These are phyloP conservation scores for Exophiala oligosperma DNA, from an alignment of 2,329 filamentous ascomycete species.

Conservation along the genomic window DNA sequence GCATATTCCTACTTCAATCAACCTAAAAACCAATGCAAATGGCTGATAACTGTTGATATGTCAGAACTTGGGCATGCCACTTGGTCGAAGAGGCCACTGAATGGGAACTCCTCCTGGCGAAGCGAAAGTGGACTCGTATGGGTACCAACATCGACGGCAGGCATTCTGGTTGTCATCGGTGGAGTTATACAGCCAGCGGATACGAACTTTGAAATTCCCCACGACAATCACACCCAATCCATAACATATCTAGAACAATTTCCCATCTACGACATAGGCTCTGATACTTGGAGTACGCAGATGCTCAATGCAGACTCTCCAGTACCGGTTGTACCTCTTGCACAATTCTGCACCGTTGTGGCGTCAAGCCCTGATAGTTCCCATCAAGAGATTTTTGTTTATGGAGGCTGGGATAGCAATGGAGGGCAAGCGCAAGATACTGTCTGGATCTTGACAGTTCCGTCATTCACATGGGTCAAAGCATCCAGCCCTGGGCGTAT, in stretches of 20 bases:
- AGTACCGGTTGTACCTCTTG: slow-evolving; percentile 29
- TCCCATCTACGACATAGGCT: slow-evolving; percentile 38
- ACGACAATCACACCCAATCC: slow-evolving; percentile 4
- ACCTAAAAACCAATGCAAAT: slow-evolving; percentile 45
- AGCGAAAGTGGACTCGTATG: slow-evolving; percentile 67
- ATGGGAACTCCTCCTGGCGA: slow-evolving; percentile 52
- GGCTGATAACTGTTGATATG: slow-evolving; percentile 63
- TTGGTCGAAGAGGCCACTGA: slow-evolving; percentile 60
- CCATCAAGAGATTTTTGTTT: slow-evolving; percentile 38
- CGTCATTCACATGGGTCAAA: no score
- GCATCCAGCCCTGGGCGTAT: slow-evolving; percentile 18
- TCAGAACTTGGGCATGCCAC: slow-evolving; percentile 45
- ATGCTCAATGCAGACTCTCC: slow-evolving; percentile 36
- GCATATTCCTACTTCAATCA: slow-evolving; percentile 27
- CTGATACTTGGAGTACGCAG: slow-evolving; percentile 37
- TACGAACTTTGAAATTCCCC: not conserved
- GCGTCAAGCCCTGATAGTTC: slow-evolving; percentile 38
- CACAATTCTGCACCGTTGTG: slow-evolving; percentile 42
- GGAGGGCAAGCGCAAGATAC: slow-evolving; percentile 30
- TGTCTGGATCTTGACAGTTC: slow-evolving; percentile 32
- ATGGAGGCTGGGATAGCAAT: slow-evolving; percentile 34
- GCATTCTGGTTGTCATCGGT: slow-evolving; percentile 40
- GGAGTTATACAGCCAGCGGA: slow-evolving; percentile 30
- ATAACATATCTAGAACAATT: slow-evolving; percentile 34
- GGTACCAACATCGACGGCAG: slow-evolving; percentile 43